Conservation (phyloP, 345 rosid genomes). For the Eucalyptus melliodora region DNA sequence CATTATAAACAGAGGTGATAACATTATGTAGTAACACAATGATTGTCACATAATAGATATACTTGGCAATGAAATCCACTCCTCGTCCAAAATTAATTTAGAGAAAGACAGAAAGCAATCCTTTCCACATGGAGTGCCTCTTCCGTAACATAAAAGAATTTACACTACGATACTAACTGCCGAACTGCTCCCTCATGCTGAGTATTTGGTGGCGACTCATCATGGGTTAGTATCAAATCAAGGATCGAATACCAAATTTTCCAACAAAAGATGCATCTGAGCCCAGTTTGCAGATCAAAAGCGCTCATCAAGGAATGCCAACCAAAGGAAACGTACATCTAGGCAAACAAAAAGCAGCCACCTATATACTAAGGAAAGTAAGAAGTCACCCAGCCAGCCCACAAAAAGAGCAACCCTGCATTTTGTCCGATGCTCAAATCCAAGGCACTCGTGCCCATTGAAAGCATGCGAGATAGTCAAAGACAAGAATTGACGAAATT, state of each 20-base stretch:
- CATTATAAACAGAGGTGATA: background rate
- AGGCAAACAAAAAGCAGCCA: background rate
- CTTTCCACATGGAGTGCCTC: background rate
- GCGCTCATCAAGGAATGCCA: background rate
- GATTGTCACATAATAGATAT: background rate
- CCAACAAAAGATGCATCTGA: background rate
- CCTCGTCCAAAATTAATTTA: background rate
- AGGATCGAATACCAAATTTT: background rate
- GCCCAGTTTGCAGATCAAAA: background rate
- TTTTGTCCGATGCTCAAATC: background rate
- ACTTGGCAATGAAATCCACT: background rate
- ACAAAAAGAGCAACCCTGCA: background rate
- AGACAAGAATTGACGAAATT: background rate
- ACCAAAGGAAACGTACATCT: background rate
- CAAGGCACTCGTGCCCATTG: background rate
- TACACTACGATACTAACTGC: background rate
- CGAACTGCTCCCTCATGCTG: background rate
- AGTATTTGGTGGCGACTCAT: background rate
- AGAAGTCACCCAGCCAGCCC: background rate
- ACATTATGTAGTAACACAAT: background rate
- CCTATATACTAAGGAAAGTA: background rate
- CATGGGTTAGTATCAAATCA: background rate
- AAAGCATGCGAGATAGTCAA: background rate
- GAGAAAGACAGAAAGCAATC: background rate
- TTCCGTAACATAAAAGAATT: background rate